Evolutionary conservation across 2,329 filamentous ascomycete species (phyloP).

Genomic region (Pseudogymnoascus sp.): DNA sequence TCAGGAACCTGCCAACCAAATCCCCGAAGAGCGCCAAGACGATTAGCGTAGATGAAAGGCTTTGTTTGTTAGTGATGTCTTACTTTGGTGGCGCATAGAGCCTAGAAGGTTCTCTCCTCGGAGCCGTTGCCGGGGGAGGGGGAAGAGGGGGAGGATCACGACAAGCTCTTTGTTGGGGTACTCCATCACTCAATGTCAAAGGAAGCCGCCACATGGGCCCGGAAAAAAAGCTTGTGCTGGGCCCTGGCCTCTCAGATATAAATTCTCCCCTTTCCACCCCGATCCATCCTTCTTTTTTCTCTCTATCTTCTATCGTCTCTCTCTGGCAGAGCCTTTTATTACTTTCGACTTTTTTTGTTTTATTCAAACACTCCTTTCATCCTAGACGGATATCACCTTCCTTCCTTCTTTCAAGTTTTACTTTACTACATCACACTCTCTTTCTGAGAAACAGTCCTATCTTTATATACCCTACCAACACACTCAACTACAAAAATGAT

Average conservation of each 20-base stretch:
- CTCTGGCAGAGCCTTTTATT: not conserved
- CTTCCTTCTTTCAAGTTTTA: not conserved
- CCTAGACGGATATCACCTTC: not conserved
- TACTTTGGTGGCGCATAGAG: not conserved
- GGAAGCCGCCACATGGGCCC: not conserved
- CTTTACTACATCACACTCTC: not conserved
- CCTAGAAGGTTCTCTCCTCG: not conserved
- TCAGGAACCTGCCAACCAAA: not conserved
- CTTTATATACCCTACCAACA: not conserved
- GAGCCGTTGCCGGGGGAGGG: not conserved
- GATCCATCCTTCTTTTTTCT: not conserved
- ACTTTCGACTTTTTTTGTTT: not conserved
- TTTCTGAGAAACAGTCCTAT: not conserved
- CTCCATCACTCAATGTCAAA: not conserved
- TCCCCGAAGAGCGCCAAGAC: not conserved
- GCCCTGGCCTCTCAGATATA: not conserved
- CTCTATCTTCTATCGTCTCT: not conserved
- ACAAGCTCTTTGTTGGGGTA: not conserved
- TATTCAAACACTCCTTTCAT: not conserved
- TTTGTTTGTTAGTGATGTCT: not conserved
- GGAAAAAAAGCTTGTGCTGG: not conserved
- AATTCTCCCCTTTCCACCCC: not conserved
- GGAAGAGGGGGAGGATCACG: not conserved
- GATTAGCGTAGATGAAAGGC: not conserved
- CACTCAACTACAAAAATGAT: conserved; percentile 2